A percentile compares a stretch with the other conserved stretches of the same genome.
These are phyloP conservation scores for Boletus pseudopeckii DNA, from an alignment of 768 basidiomycete genomes.

Conservation along the genomic window DNA sequence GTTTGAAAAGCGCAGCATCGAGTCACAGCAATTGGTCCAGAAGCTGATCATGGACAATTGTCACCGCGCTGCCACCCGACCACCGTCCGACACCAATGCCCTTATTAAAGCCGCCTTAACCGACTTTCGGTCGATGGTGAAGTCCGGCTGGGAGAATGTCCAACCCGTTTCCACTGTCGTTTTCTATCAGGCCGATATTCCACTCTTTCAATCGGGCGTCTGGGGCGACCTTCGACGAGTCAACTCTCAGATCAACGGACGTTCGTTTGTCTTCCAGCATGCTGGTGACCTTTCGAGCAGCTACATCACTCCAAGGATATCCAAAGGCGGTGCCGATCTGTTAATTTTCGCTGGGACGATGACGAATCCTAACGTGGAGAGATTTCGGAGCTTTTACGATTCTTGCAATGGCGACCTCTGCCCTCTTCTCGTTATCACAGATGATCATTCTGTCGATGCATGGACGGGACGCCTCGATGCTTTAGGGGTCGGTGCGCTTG, in stretches of 20 bases:
- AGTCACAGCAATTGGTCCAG: conserved; percentile 23
- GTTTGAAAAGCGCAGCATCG: conserved; percentile 15
- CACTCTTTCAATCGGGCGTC: conserved; percentile 10
- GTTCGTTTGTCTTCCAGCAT: conserved; percentile 20
- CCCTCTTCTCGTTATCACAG: conserved; percentile 24
- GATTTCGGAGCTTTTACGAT: conserved; percentile 12
- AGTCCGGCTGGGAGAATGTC: conserved; percentile 23
- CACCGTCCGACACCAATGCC: conserved; percentile 14
- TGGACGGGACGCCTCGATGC: conserved; percentile 12
- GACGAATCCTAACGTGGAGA: conserved; percentile 8
- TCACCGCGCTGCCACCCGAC: conserved; percentile 14
- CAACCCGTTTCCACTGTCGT: conserved; percentile 17
- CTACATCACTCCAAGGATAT: conserved; percentile 14
- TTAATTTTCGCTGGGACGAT: conserved; percentile 20
- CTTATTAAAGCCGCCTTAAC: conserved; percentile 26
- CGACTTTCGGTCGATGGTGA: conserved; percentile 28
- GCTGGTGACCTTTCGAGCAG: conserved; percentile 15
- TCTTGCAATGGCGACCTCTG: conserved; percentile 23
- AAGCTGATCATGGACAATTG: conserved; percentile 22
- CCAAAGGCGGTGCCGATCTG: conserved; percentile 25
- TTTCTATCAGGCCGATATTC: conserved; percentile 15
- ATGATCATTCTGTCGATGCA: background rate
- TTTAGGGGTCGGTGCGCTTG: conserved; percentile 14
- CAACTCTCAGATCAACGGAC: conserved; percentile 22
- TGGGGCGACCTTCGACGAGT: conserved; percentile 19